These are phyloP conservation scores for Saussurea involucrata DNA, from an alignment of 129 eudicot species.

Conservation along the genomic window DNA sequence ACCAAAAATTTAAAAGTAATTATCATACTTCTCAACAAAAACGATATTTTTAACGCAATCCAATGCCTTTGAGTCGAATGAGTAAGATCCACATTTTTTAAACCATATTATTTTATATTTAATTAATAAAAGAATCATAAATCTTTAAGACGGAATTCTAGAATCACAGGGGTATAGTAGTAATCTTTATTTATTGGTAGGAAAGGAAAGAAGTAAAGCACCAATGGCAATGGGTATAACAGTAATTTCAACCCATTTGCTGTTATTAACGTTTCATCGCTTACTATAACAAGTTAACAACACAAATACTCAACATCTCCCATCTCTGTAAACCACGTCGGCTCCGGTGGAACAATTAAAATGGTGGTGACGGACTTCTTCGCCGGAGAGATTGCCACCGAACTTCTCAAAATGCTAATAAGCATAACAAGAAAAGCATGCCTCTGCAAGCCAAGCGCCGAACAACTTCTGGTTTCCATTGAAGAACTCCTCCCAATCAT, in stretches of 20 bases:
- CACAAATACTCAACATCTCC: conserved; percentile 1
- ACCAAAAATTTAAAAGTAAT: too few relatives aligned
- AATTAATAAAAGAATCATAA: not conserved
- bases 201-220: not conserved
- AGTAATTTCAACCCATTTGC: not conserved
- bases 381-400: conserved; percentile 90
- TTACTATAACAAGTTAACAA: not conserved
- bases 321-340: not conserved
- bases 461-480: conserved; percentile 49
- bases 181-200: not conserved
- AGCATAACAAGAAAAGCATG: conserved; percentile 52
- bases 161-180: not conserved
- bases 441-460: conserved; percentile 61
- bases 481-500: conserved; percentile 72
- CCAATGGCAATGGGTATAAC: not conserved
- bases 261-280: conserved; percentile 12
- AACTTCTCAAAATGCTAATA: conserved; percentile 66
- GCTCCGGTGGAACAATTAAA: not conserved
- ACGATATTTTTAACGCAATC: too few relatives aligned
- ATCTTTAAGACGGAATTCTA: not conserved
- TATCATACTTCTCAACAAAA: too few relatives aligned
- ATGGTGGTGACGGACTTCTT: conserved; percentile 77
- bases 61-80: too few relatives aligned
- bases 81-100: too few relatives aligned
- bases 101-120: not conserved